Conservation (phyloP, 2,329 filamentous ascomycete genomes). For the Lasiodiplodia gonubiensis region DNA sequence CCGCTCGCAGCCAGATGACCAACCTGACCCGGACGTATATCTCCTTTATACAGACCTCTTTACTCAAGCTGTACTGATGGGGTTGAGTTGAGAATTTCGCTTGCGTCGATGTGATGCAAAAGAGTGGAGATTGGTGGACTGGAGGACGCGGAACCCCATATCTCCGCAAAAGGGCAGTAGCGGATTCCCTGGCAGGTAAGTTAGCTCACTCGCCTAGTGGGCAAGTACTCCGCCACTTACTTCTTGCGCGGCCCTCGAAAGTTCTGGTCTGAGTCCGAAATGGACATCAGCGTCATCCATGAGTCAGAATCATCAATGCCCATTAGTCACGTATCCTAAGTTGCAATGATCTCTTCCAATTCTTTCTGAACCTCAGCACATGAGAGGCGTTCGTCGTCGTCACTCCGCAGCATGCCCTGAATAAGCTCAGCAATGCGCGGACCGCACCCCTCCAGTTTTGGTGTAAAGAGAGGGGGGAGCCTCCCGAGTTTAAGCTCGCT, state of each 20-base stretch:
- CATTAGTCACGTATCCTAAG: neutral
- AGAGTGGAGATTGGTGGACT: neutral
- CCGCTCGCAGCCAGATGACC: neutral
- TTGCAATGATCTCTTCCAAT: constrained; percentile 30
- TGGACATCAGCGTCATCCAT: neutral
- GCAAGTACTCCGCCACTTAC: neutral
- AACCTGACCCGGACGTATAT: neutral
- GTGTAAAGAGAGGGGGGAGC: constrained; percentile 40
- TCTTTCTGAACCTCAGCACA: constrained; percentile 41
- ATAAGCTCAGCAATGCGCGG: constrained; percentile 38
- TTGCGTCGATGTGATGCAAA: neutral
- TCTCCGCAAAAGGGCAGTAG: neutral
- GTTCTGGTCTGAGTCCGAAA: neutral
- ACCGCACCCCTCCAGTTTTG: constrained; percentile 34
- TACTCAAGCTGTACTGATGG: neutral
- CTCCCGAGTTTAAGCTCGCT: constrained; percentile 40
- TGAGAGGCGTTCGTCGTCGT: constrained; percentile 38
- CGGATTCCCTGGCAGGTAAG: neutral
- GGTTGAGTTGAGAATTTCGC: neutral
- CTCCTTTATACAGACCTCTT: neutral
- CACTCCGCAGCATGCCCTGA: constrained; percentile 40
- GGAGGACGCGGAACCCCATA: neutral
- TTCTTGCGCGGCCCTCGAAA: neutral
- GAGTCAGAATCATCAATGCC: neutral
- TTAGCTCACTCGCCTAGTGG: neutral